Base-by-base conservation (phyloP, 129 eudicot genomes). In the Silybum marianum region DNA sequence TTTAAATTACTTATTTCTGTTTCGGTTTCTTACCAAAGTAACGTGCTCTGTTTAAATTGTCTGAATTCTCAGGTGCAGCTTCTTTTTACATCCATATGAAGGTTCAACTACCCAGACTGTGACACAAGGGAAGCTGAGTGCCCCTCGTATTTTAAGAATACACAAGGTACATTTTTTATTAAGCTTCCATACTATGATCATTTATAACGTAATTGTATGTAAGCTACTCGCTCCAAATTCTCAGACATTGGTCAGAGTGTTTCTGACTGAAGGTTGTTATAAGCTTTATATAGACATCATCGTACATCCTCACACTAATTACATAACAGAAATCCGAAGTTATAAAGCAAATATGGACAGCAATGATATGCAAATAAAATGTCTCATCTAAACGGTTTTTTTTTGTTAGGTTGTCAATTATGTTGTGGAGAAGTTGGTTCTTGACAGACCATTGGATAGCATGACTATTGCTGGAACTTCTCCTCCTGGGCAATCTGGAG, bases 81-180 rank as follows among this genome's bases (percentile, higher is more conserved):
- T 96, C 82, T 93, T 82, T 84, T 80, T 96, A 84, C 97, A 93
- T 51, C 95, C 99, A 83, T 89, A 83, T 75, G 99, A 96, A 88
- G 98, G 99, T 81, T 90, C 99, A 66, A 77, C 97, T 19, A 79
- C 92, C 48, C 99, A 96, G 80, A 93, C 93, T 66, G 90, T 85
- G 73, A 96, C 98, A 18, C 99, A 93, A 87, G 98, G 98, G 75
- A 96, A 96, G 79, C 86, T 96, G 76, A 96, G 98, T 82, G 99
- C 99, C 21, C 99, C 99, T 40, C 99, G 99, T 46, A 93, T 96
- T 78, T 81, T 96, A 84, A 91, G 99, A 90, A 88, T 96, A 88
- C 97, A 96, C 60, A 96, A 96, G 85, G 99, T 96, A 39, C 14
- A 70, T 42, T 11, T 11, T n/a, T 7, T 28, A 8, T 76, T 42